Base-by-base conservation (phyloP, 163 green algal species). In the Picocystis sp. region DNA sequence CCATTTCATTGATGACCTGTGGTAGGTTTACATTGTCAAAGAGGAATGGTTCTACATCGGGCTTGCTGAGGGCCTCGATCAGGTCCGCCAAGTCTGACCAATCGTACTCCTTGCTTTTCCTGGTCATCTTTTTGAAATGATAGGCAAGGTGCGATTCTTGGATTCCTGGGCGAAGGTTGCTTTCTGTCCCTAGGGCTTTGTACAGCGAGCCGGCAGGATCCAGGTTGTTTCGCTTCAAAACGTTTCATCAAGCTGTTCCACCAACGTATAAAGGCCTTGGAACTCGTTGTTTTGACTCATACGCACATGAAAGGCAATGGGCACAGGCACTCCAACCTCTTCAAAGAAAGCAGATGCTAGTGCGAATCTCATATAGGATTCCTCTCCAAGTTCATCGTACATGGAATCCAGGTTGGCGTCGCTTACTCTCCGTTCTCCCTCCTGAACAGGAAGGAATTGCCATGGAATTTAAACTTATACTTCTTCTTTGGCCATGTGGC, bases 301-400 rank as follows among this genome's bases (percentile, higher is more conserved):
- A 13, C 75, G 53, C 13, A 87, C 38, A 55, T 90, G 60, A 52
- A 77, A 83, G 10, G 69, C 60, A 17, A 63, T 24, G 0, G 70
- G 65, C 3, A 64, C 67, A 1, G 65, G 41, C 10, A 82, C 74
- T 21, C 76, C 74, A 10, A 62, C 69, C 13, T 73, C 66, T 2
- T 52, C 15, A 17, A 84, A 53, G 1, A 80, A 66, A 59, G 81
- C 41, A 47, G 79, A 78, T 1, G 71, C 73, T 5, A 94, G 52
- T 2, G 65, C 49, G 52, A 92, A 81, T 5, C 86, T 78, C 77
- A 92, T 86, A 71, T 90, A 92, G 34, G 67, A 81, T 51, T 81
- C 75, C 56, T 87, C 73, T 1, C 83, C 83, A 13, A 82, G 71
- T 62, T 93, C 83, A 9, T 62, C 24, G 17, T 52, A 67, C 29